phyloP scores from a whole-genome alignment of 192 early-diverging fungal species.

The Coemansia erecta region DNA sequence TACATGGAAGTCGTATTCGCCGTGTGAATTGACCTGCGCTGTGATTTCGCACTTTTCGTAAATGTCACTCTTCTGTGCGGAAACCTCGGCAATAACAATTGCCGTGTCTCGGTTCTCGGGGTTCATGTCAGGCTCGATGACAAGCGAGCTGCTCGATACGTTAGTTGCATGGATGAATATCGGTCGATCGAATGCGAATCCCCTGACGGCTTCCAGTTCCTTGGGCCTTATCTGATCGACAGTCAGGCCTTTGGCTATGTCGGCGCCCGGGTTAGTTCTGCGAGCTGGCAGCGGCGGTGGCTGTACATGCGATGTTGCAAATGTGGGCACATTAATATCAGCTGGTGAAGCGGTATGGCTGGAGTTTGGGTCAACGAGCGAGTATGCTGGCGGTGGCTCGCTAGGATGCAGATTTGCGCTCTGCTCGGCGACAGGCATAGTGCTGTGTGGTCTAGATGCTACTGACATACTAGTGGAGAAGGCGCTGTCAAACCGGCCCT shows the following conservation, averaged over 20 bases:
- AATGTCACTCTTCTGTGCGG: slow-evolving; percentile 8
- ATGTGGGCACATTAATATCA: not conserved
- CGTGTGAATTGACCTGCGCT: slow-evolving; percentile 10
- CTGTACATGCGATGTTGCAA: not conserved
- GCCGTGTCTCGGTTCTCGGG: slow-evolving; percentile 14
- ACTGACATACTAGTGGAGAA: too few species aligned
- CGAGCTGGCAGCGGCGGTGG: not conserved
- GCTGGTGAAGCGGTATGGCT: slow-evolving; percentile 3
- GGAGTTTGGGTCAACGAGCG: slow-evolving; percentile 21
- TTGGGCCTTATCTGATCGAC: slow-evolving; percentile 17
- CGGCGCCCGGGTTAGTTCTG: not conserved
- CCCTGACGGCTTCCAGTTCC: slow-evolving; percentile 25
- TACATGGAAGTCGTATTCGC: slow-evolving; percentile 40
- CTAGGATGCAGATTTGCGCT: not conserved
- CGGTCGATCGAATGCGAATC: slow-evolving; percentile 27
- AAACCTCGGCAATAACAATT: slow-evolving; percentile 20
- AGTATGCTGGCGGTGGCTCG: slow-evolving; percentile 35
- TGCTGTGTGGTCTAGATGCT: too few species aligned
- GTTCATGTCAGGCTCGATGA: slow-evolving; percentile 25
- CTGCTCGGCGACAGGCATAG: too few species aligned
- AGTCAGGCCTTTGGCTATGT: slow-evolving; percentile 4
- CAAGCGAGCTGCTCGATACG: slow-evolving; percentile 12
- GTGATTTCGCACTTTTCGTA: slow-evolving; percentile 15
- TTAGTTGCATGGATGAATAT: slow-evolving; percentile 21
- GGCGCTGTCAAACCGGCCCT: too few species aligned